Conservation (phyloP, 495 filamentous ascomycete species). For the Amorphotheca resinae region DNA sequence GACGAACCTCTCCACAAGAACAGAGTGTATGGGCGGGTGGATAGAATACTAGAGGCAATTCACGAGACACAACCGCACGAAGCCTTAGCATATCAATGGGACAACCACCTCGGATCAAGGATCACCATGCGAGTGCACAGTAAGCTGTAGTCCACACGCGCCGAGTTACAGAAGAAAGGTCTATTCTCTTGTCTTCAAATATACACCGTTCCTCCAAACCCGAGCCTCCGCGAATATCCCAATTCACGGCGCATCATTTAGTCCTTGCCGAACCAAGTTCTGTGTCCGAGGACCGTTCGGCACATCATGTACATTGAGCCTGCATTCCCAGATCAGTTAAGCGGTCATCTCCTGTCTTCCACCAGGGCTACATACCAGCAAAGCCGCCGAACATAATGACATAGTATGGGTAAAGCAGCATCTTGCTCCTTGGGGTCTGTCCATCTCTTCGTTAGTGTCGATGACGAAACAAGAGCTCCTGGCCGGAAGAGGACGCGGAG, state of each 20-base stretch:
- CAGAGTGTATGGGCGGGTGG: too few relatives aligned
- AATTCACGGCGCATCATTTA: too few relatives aligned
- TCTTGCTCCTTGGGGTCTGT: conserved; percentile 51
- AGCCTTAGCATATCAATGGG: too few relatives aligned
- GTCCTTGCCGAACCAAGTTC: conserved; percentile 76
- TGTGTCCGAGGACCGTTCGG: conserved; percentile 57
- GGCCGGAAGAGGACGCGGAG: background rate
- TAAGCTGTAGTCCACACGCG: too few relatives aligned
- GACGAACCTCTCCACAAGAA: too few relatives aligned
- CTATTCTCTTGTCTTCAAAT: conserved; percentile 12
- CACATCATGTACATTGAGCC: conserved; percentile 40
- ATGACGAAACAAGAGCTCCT: background rate
- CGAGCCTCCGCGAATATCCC: too few relatives aligned
- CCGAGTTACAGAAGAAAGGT: background rate
- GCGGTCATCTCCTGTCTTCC: background rate
- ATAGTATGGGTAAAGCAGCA: conserved; percentile 64
- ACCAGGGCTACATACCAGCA: conserved; percentile 24
- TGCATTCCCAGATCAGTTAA: conserved; percentile 1
- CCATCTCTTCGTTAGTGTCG: background rate
- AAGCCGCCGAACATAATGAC: conserved; percentile 51
- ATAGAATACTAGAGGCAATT: too few relatives aligned
- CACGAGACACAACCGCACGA: too few relatives aligned
- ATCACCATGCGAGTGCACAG: background rate
- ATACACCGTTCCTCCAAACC: conserved; percentile 2
- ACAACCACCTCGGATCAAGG: too few relatives aligned